Evolutionary conservation across 495 filamentous ascomycete species (phyloP).

Genomic region (Cryomyces antarcticus): DNA sequence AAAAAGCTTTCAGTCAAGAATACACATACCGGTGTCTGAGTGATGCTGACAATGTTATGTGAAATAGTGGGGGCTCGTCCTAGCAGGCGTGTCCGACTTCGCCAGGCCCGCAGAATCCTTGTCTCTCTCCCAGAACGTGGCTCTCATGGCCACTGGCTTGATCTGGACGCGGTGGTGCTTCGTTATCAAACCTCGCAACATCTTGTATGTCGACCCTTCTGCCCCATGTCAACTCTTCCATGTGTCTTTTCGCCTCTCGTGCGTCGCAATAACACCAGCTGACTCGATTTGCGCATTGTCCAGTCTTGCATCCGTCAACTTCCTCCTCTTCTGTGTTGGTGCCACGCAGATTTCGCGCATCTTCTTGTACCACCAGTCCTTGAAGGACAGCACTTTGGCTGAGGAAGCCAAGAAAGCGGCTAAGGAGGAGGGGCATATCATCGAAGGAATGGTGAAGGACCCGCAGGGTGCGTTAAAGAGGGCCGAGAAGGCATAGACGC

Average conservation of each 20-base stretch:
- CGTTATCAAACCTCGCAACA: conserved; percentile 83
- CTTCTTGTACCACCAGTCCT: conserved; percentile 36
- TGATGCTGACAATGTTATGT: background rate
- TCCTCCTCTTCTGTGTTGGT: conserved; percentile 85
- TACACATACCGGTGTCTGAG: background rate
- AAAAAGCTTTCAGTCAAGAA: background rate
- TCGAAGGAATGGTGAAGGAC: conserved; percentile 24
- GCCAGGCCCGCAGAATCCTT: conserved; percentile 79
- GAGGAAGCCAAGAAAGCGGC: conserved; percentile 23
- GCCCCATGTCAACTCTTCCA: background rate
- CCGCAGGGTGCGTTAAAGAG: conserved; percentile 25
- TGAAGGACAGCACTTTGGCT: conserved; percentile 27
- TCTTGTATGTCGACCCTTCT: conserved; percentile 39
- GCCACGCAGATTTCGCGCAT: conserved; percentile 66
- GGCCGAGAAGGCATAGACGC: conserved; percentile 5
- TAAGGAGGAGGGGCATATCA: conserved; percentile 28
- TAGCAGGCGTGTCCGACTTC: conserved; percentile 84
- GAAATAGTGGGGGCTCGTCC: conserved; percentile 63
- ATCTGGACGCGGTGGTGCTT: conserved; percentile 99
- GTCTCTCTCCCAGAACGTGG: conserved; percentile 75
- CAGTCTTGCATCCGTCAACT: conserved; percentile 88
- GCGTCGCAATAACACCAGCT: background rate
- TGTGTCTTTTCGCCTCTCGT: background rate
- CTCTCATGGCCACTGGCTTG: conserved; percentile 67
- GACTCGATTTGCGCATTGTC: background rate